Conservation (phyloP, 768 basidiomycete genomes). For the Tricholoma flavovirens region DNA sequence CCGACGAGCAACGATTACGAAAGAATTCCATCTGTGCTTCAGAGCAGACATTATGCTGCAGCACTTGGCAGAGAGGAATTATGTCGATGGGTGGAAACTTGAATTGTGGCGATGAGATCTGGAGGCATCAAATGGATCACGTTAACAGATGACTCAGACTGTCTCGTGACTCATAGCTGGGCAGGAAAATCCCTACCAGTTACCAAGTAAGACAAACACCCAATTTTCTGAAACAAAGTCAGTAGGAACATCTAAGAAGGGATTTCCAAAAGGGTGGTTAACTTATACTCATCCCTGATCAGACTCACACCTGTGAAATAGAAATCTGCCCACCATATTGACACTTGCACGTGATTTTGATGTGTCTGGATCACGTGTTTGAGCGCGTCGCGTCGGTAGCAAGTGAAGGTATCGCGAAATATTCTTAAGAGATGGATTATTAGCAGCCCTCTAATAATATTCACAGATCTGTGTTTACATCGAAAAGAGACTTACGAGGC, state of each 20-base stretch:
- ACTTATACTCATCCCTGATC: slow-evolving; percentile 12
- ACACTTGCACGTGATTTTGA: no score
- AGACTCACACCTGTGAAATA: slow-evolving; percentile 12
- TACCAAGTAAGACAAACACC: slow-evolving; percentile 10
- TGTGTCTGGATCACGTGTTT: not conserved
- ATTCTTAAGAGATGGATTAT: not conserved
- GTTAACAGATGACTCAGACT: not conserved
- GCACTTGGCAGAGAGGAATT: slow-evolving; percentile 4
- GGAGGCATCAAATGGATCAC: no score
- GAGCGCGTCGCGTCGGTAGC: not conserved
- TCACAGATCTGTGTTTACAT: no score
- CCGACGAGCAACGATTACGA: slow-evolving; percentile 3
- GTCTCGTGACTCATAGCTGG: slow-evolving; percentile 9
- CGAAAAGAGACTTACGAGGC: no score
- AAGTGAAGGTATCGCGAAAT: not conserved
- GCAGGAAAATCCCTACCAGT: slow-evolving; percentile 13
- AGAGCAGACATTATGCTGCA: slow-evolving; percentile 6
- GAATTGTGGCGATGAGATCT: no score
- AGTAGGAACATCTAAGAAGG: slow-evolving; percentile 4
- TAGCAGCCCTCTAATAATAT: no score
- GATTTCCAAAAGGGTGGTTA: slow-evolving; percentile 4
- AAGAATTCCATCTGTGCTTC: slow-evolving; percentile 3
- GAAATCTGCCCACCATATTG: no score
- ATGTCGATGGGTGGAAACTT: no score
- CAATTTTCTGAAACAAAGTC: slow-evolving; percentile 9